A percentile compares a stretch with the other conserved stretches of the same genome.
phyloP scores from a whole-genome alignment of 768 basidiomycete species.

The Tulasnella sp. region DNA sequence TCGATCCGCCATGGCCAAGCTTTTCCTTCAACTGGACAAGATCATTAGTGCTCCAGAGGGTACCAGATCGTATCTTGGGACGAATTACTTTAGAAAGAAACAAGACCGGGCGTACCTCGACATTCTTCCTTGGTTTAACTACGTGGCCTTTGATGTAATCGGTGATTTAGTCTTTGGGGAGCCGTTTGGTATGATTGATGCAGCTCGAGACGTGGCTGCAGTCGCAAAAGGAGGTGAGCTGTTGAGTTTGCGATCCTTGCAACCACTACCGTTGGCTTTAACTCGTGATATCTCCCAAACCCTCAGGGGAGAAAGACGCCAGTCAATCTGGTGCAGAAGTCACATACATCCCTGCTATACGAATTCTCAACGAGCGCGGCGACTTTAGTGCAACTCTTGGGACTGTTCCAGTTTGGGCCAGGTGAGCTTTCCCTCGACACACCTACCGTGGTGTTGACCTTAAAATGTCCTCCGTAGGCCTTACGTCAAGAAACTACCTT shows the following conservation, averaged over 20 bases:
- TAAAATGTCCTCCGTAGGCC: constrained; percentile 31
- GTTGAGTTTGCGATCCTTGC: not conserved
- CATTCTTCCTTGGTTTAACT: constrained; percentile 59
- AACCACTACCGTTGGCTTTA: not conserved
- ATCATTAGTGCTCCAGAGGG: constrained; percentile 31
- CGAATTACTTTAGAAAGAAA: constrained; percentile 14
- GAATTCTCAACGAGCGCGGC: constrained; percentile 80
- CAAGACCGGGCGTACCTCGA: constrained; percentile 63
- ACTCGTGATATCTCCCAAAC: not conserved
- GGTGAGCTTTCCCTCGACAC: constrained; percentile 13
- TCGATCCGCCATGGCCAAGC: constrained; percentile 41
- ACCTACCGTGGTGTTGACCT: not conserved
- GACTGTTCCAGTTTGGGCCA: constrained; percentile 57
- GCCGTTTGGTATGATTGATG: constrained; percentile 79
- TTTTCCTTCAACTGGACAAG: constrained; percentile 67
- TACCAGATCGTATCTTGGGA: not conserved
- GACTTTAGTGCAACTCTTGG: constrained; percentile 81
- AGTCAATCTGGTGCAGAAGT: constrained; percentile 26
- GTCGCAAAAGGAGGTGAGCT: constrained; percentile 35
- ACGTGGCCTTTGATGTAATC: constrained; percentile 65
- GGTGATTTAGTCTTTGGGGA: constrained; percentile 77
- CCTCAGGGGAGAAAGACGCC: constrained; percentile 16
- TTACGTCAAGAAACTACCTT: constrained; percentile 52
- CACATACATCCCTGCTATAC: constrained; percentile 60
- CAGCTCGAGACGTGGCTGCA: constrained; percentile 58